A percentile compares a stretch with the other conserved stretches of the same genome.
Evolutionary conservation across 2,329 filamentous ascomycete genomes (phyloP).

Genomic region (Metarhizium robertsii): DNA sequence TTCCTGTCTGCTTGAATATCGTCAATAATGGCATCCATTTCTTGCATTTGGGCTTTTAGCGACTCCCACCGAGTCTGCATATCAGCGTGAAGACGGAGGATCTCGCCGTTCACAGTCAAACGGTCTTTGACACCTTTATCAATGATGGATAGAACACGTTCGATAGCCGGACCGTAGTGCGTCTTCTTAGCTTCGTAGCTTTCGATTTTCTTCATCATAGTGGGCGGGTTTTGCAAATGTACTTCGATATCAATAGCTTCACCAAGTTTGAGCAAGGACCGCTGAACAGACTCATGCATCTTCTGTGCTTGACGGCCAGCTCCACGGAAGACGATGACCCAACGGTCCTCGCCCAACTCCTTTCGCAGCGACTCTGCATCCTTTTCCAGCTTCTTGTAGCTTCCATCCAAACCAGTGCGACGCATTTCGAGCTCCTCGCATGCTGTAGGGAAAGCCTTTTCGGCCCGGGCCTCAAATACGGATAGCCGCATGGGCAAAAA

Average conservation of each 20-base stretch:
- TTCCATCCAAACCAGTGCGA: constrained; percentile 65
- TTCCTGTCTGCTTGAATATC: constrained; percentile 56
- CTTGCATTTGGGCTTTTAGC: constrained; percentile 65
- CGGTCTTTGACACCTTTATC: constrained; percentile 92
- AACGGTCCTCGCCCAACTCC: constrained; percentile 89
- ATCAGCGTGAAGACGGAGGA: constrained; percentile 75
- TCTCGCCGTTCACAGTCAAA: constrained; percentile 94
- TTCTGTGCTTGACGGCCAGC: constrained; percentile 87
- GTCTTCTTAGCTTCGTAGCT: constrained; percentile 91
- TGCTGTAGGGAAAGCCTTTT: constrained; percentile 74
- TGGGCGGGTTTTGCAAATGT: constrained; percentile 61
- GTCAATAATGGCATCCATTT: constrained; percentile 67
- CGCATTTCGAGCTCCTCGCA: constrained; percentile 80
- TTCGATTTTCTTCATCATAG: constrained; percentile 74
- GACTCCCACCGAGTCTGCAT: constrained; percentile 75
- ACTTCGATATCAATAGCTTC: constrained; percentile 69
- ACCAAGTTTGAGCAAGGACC: constrained; percentile 72
- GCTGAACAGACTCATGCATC: constrained; percentile 92
- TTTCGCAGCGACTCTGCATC: constrained; percentile 84
- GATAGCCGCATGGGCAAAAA: constrained; percentile 92
- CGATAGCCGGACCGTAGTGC: constrained; percentile 89
- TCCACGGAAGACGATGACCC: constrained; percentile 91
- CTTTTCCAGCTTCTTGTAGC: constrained; percentile 78
- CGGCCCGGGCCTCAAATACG: constrained; percentile 72
- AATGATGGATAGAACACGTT: constrained; percentile 83